Base-by-base conservation (phyloP, 2,329 filamentous ascomycete species). In the Calycina herbarum region DNA sequence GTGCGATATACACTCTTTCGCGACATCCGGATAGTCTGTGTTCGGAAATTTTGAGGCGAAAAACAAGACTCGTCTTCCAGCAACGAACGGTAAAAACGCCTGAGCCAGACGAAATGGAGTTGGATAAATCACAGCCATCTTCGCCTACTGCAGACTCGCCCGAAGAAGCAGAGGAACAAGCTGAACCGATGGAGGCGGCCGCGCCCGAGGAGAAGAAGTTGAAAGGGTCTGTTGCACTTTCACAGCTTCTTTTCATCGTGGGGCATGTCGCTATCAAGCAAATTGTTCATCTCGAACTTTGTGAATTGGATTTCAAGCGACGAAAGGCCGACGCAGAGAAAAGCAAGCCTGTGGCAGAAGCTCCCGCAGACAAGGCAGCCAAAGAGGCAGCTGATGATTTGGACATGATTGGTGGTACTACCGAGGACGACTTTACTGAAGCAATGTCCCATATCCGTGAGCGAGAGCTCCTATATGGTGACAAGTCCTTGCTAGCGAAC, bases 211-310 rank as follows among this genome's bases (percentile, higher is more conserved):
- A 75, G 45, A 76, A 75, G 33, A 87, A 84, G 73, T 86, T 89
- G 35, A 92, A 89, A 71, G 86, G 89, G 4, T 88, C 92, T 0
- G 84, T 93, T 58, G 89, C 87, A 0, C 82, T 99, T 1, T 97
- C 95, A 0, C 95, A 98, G 74, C 84, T 99, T 1, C 83, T 99
- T 0, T 98, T 98, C 76, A 90, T 97, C 42, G 94, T 98, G 35
- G 95, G 95, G 0, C 95, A 99, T 75, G 91, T 98, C 59, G 95
- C 95, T 15, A 95, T 99, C 76, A 99, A 99, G 80, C 96, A 99
- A 76, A 99, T 99, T 72, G 96, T 99, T 0, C 95, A 99, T 76
- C 86, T 99, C 11, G 95, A 99, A 74, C 84, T 98, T n/a, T 97
- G 94, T 76, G 95, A 99, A 76, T 87, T 95, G 60, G 95, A 99